phyloP scores from a whole-genome alignment of 805 yeast genomes.

The Myxozyma neotropica region DNA sequence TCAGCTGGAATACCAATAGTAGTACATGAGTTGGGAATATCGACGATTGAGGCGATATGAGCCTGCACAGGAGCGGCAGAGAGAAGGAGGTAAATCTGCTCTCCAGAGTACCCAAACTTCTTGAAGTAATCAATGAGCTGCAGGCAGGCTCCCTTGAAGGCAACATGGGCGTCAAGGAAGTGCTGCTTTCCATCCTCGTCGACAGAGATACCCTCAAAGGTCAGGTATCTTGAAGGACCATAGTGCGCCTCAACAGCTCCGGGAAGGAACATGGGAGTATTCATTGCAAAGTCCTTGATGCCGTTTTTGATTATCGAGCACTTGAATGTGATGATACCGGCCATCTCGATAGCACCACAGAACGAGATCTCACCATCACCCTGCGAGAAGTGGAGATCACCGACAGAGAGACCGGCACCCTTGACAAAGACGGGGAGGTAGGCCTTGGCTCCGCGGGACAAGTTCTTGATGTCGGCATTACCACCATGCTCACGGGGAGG shows the following conservation, averaged over 20 bases:
- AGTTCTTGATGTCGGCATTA: constrained; percentile 55
- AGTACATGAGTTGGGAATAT: constrained; percentile 57
- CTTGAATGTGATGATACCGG: constrained; percentile 51
- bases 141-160: constrained; percentile 54
- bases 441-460: constrained; percentile 53
- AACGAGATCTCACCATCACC: constrained; percentile 59
- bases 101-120: constrained; percentile 55
- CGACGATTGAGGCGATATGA: constrained; percentile 56
- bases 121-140: constrained; percentile 54
- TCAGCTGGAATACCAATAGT: constrained; percentile 56
- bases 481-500: constrained; percentile 58
- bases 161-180: constrained; percentile 53
- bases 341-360: constrained; percentile 59
- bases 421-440: constrained; percentile 52
- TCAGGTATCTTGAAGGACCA: constrained; percentile 53
- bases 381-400: constrained; percentile 56
- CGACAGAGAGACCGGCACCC: constrained; percentile 54
- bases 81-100: constrained; percentile 52
- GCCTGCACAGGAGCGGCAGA: constrained; percentile 56
- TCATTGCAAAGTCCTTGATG: constrained; percentile 47
- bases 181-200: constrained; percentile 53
- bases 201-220: constrained; percentile 58
- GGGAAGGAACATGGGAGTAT: constrained; percentile 53
- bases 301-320: constrained; percentile 50
- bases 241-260: constrained; percentile 54